Evolutionary conservation across 2,329 filamentous ascomycete species (phyloP).

Genomic region (Phialocephala subalpina): DNA sequence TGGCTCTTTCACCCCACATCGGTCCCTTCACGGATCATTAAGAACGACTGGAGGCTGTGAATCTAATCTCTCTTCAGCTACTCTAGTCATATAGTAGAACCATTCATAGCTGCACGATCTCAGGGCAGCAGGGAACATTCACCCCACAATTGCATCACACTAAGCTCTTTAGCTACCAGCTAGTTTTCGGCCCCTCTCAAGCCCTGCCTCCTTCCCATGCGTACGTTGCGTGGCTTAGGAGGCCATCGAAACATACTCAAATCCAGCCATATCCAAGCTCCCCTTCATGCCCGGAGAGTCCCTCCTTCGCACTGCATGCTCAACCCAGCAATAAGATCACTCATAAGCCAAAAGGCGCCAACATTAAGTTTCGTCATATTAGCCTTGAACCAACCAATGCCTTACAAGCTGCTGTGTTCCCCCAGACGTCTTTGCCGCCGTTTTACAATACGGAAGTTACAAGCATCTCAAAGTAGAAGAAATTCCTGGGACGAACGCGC

Average conservation of each 20-base stretch:
- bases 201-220: not conserved
- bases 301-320: not conserved
- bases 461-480: not conserved
- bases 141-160: conserved; percentile 6
- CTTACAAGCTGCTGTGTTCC: not conserved
- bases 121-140: not conserved
- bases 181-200: not conserved
- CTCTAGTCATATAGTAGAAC: not conserved
- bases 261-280: conserved; percentile 8
- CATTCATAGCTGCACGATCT: conserved; percentile 3
- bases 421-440: conserved; percentile 8
- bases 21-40: no score
- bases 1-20: not conserved
- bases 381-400: conserved; percentile 5
- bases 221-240: conserved; percentile 13
- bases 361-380: conserved; percentile 6
- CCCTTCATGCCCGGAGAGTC: not conserved
- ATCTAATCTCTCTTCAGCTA: not conserved
- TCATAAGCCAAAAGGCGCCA: not conserved
- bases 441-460: no score
- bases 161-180: not conserved
- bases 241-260: conserved; percentile 10
- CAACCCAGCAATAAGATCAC: not conserved
- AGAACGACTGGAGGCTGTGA: not conserved
- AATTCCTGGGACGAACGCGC: conserved; percentile 3